These are phyloP conservation scores for Marasmius tenuissimus DNA, from an alignment of 1,284 basidiomycete genomes.

Conservation along the genomic window DNA sequence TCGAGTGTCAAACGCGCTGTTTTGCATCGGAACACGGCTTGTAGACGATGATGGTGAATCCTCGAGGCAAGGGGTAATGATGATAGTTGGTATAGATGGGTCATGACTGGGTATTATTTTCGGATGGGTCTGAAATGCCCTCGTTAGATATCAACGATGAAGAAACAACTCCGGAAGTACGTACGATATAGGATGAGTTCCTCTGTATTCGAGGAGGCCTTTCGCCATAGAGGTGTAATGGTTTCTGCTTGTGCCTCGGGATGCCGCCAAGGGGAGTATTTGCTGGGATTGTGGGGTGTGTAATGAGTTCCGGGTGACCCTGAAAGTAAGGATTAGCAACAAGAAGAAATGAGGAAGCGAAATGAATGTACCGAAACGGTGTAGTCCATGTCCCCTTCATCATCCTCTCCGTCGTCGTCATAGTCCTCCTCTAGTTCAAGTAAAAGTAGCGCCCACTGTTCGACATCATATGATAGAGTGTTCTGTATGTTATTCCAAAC, in stretches of 20 bases:
- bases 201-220: conserved; percentile 26
- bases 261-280: neutral
- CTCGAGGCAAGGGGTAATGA: conserved; percentile 46
- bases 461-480: conserved; percentile 31
- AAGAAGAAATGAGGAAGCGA: neutral
- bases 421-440: conserved; percentile 29
- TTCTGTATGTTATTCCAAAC: conserved; percentile 30
- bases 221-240: conserved; percentile 5
- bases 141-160: neutral
- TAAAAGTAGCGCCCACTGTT: conserved; percentile 34
- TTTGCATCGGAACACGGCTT: conserved; percentile 50
- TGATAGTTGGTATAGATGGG: conserved; percentile 45
- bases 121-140: conserved; percentile 14
- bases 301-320: neutral
- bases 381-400: neutral
- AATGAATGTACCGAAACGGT: neutral
- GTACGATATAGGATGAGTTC: conserved; percentile 22
- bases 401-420: conserved; percentile 9
- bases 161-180: conserved; percentile 4
- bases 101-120: conserved; percentile 32
- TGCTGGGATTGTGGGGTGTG: neutral
- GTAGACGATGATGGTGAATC: conserved; percentile 30
- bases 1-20: conserved; percentile 48
- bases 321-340: neutral
- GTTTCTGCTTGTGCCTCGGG: neutral